Evolutionary conservation across 139 green algal species (phyloP).

Genomic region (Volvox africanus): DNA sequence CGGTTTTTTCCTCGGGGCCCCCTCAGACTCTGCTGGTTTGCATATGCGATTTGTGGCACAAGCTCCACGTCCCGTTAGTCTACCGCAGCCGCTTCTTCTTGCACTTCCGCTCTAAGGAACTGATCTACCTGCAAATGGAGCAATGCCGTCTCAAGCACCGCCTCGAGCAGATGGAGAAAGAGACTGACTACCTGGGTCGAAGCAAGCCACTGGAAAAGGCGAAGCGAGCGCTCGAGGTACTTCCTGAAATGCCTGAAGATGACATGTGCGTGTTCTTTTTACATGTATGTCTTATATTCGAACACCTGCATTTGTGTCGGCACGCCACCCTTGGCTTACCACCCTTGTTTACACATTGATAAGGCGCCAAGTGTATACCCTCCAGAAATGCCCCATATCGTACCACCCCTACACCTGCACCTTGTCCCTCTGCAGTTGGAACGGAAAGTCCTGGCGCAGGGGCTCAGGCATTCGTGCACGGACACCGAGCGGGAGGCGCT

Average conservation of each 20-base stretch:
- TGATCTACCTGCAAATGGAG: slow-evolving; percentile 77
- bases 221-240: slow-evolving; percentile 38
- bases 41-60: slow-evolving; percentile 77
- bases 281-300: too few relatives aligned
- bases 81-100: slow-evolving; percentile 77
- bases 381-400: too few relatives aligned
- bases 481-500: slow-evolving; percentile 64
- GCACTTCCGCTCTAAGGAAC: slow-evolving; percentile 66
- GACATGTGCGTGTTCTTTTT: too few relatives aligned
- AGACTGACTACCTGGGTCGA: background rate
- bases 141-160: slow-evolving; percentile 51
- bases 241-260: too few relatives aligned
- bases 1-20: too few relatives aligned
- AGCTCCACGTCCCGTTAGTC: slow-evolving; percentile 71
- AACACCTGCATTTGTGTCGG: too few relatives aligned
- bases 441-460: slow-evolving; percentile 65
- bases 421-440: slow-evolving; percentile 61
- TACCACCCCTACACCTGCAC: too few relatives aligned
- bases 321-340: too few relatives aligned
- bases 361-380: too few relatives aligned
- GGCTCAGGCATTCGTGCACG: slow-evolving; percentile 64
- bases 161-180: slow-evolving; percentile 24
- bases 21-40: slow-evolving; percentile 59
- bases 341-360: too few relatives aligned
- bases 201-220: slow-evolving; percentile 60